Conservation (phyloP, 768 basidiomycete genomes). For the Termitomyces sp. region DNA sequence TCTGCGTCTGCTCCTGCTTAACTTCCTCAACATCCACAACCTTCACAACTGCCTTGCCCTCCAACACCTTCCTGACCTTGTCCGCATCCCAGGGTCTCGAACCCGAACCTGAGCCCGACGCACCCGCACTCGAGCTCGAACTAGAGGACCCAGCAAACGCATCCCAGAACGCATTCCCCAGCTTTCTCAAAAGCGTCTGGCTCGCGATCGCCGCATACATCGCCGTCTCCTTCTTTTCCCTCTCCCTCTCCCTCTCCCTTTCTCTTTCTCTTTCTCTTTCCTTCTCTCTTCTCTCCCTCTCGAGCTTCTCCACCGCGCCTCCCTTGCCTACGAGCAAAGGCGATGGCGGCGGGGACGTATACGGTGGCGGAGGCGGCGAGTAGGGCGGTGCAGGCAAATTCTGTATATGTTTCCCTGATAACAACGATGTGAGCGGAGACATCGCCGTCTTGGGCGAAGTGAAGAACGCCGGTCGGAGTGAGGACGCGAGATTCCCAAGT, state of each 20-base stretch:
- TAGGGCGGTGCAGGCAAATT: conserved; percentile 11
- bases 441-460: conserved; percentile 9
- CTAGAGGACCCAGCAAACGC: conserved; percentile 62
- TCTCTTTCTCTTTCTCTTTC: conserved; percentile 20
- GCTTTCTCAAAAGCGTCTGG: conserved; percentile 66
- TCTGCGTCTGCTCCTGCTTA: not conserved
- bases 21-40: conserved; percentile 67
- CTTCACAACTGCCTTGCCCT: conserved; percentile 74
- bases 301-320: conserved; percentile 23
- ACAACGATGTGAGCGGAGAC: conserved; percentile 22
- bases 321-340: conserved; percentile 26
- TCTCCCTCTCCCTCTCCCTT: conserved; percentile 19
- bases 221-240: conserved; percentile 39
- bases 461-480: conserved; percentile 30
- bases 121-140: conserved; percentile 9
- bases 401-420: conserved; percentile 40
- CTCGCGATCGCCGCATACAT: conserved; percentile 71
- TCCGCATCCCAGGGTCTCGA: conserved; percentile 57
- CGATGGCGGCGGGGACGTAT: conserved; percentile 35
- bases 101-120: conserved; percentile 19
- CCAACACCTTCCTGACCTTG: conserved; percentile 75
- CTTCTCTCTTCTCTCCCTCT: conserved; percentile 15
- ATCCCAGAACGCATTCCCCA: conserved; percentile 82
- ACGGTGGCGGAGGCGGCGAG: conserved; percentile 14
- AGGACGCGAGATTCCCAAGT: conserved; percentile 32